Evolutionary conservation across 106 monocot species (phyloP).

Genomic region (Iris macrosiphon): DNA sequence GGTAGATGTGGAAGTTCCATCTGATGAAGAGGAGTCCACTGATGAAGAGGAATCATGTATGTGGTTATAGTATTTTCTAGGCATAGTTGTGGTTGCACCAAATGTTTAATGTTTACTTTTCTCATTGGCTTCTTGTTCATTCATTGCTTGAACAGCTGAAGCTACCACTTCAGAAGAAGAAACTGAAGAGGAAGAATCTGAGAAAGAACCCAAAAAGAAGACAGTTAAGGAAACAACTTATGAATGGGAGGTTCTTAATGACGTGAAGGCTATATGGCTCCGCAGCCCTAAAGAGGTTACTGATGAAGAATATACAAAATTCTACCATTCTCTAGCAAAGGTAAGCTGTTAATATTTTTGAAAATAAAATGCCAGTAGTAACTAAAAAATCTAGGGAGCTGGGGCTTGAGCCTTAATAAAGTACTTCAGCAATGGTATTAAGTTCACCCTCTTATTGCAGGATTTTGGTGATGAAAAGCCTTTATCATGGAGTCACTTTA

Average conservation of each 20-base stretch:
- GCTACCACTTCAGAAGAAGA: slow-evolving; percentile 42
- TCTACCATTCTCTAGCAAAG: slow-evolving; percentile 90
- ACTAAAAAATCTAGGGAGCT: too few relatives aligned
- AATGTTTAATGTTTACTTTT: too few relatives aligned
- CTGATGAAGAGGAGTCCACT: slow-evolving; percentile 78
- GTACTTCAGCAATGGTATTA: too few relatives aligned
- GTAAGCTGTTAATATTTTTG: slow-evolving; percentile 14
- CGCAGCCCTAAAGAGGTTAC: slow-evolving; percentile 92
- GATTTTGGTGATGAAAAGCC: slow-evolving; percentile 97
- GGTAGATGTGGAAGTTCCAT: slow-evolving; percentile 87
- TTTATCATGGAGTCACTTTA: slow-evolving; percentile 86
- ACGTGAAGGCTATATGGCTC: slow-evolving; percentile 98
- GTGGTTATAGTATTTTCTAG: not conserved
- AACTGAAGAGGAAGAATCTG: slow-evolving; percentile 57
- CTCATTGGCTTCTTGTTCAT: too few relatives aligned
- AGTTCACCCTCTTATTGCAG: too few relatives aligned
- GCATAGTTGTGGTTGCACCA: too few relatives aligned
- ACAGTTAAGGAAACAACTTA: slow-evolving; percentile 83
- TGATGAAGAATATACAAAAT: slow-evolving; percentile 93
- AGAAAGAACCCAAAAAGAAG: slow-evolving; percentile 88
- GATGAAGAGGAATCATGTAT: slow-evolving; percentile 72
- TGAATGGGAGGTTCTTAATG: slow-evolving; percentile 93
- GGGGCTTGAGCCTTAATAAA: too few relatives aligned
- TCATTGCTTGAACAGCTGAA: slow-evolving; percentile 43
- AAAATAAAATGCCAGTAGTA: not conserved